phyloP scores from a whole-genome alignment of 345 rosid genomes.

The Ceriops tagal region DNA sequence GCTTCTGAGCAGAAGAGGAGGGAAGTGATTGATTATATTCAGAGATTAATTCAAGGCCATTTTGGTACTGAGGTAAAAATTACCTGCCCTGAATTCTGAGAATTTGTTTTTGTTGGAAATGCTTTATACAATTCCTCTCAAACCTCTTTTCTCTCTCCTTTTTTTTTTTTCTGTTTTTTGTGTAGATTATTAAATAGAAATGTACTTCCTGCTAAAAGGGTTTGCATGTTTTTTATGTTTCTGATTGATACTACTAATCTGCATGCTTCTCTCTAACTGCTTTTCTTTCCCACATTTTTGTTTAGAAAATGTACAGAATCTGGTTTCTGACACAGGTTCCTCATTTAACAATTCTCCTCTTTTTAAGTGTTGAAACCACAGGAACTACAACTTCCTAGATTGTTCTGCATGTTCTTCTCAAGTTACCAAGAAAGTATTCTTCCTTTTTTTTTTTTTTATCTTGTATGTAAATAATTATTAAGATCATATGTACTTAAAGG shows the following conservation, averaged over 20 bases:
- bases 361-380: background rate
- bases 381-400: background rate
- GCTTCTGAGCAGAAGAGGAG: constrained; percentile 66
- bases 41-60: constrained; percentile 44
- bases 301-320: background rate
- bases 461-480: constrained; percentile 1
- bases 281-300: constrained; percentile 11
- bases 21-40: constrained; percentile 55
- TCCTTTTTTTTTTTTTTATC: background rate
- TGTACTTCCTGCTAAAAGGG: no score
- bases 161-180: no score
- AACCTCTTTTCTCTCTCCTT: background rate
- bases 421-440: background rate
- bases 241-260: background rate
- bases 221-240: constrained; percentile 1
- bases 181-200: no score
- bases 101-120: background rate
- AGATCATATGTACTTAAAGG: background rate
- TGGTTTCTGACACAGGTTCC: constrained; percentile 1
- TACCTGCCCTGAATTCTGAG: constrained; percentile 2
- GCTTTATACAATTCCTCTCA: background rate
- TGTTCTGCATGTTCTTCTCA: background rate
- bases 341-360: constrained; percentile 5
- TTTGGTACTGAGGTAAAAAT: constrained; percentile 65
- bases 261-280: background rate